Evolutionary conservation across 164 flowering plant genomes (phyloP).

Genomic region (Cinnamomum micranthum): DNA sequence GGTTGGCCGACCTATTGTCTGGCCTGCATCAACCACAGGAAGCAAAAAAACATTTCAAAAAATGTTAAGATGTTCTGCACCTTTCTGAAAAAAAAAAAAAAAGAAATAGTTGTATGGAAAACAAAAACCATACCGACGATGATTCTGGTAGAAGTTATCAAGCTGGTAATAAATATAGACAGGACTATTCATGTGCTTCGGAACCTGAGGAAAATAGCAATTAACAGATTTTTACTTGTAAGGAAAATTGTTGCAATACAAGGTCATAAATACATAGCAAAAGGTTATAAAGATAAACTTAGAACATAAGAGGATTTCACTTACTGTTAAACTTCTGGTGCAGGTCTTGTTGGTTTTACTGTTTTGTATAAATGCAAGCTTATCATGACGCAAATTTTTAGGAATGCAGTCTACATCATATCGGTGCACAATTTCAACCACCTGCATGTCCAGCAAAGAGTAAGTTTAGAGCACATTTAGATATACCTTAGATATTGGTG

Average conservation of each 20-base stretch:
- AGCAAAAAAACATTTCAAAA: no score
- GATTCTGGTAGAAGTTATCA: constrained; percentile 77
- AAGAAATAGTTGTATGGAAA: no score
- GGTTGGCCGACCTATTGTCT: no score
- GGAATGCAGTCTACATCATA: constrained; percentile 73
- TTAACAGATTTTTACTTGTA: constrained; percentile 1
- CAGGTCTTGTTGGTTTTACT: constrained; percentile 59
- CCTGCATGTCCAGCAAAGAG: constrained; percentile 35
- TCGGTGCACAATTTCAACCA: constrained; percentile 72
- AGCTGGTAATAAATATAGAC: constrained; percentile 72
- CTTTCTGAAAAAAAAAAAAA: no score
- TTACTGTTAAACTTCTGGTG: constrained; percentile 42
- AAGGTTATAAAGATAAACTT: no score
- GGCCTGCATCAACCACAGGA: no score
- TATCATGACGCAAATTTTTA: constrained; percentile 14
- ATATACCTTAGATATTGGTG: neutral
- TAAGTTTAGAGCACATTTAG: no score
- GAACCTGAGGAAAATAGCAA: constrained; percentile 39
- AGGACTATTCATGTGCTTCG: constrained; percentile 62
- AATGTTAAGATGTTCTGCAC: no score
- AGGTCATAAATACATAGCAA: neutral
- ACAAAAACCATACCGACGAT: constrained; percentile 50
- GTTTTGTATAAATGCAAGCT: constrained; percentile 48
- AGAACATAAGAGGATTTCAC: constrained; percentile 9
- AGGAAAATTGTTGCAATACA: neutral